Evolutionary conservation across 176 grass and related monocot species (phyloP), one percentile per base, ranked within the genome.

Genomic region (Tillandsia leiboldiana): DNA sequence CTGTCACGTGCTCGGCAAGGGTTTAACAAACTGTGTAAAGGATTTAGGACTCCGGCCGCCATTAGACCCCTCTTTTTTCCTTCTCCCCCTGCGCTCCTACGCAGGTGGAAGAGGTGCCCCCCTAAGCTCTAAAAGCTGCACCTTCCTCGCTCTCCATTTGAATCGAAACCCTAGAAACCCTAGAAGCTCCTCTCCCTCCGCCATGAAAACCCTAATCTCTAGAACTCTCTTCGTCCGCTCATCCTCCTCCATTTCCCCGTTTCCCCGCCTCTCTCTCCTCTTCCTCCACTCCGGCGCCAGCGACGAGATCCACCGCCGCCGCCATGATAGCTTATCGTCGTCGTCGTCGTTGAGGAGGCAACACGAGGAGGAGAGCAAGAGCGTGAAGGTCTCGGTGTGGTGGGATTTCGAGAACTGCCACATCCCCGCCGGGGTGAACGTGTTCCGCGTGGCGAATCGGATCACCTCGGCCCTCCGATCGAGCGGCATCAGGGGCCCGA

Each of bases 321-420:
- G 20, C 8, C 29, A 10, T 12, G 33, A 26, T 66, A 9, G 15
- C 3, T 66, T 18, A 8, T 3, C 42, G 8, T 66, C 53, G 4
- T 53, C 64, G 49, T 58, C 66, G 20, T n/a, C 17, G 48, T 64
- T 47, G 73, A 70, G 65, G 68, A 78, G 66, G 26, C 13, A 73
- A 65, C 58, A 78, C 11, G 74, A 13, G 15, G 84, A 82, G 68
- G 77, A 82, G 53, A 73, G 72, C 84, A 83, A 56, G 77, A 69
- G 52, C 33, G 82, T 99, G 50, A 83, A 81, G 74, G 89, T 99
- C 23, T 83, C 89, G 1, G 94, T 99, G 68, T 93, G 79, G 84
- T 99, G 89, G 94, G 94, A 99, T 87, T 99, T 92, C 79, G 94
- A 93, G 89, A 93, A 99, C 80, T 93, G 89, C 80, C 0, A 53